These are phyloP conservation scores for Diplodia sapinea DNA, from an alignment of 2,329 filamentous ascomycete species.

Conservation along the genomic window DNA sequence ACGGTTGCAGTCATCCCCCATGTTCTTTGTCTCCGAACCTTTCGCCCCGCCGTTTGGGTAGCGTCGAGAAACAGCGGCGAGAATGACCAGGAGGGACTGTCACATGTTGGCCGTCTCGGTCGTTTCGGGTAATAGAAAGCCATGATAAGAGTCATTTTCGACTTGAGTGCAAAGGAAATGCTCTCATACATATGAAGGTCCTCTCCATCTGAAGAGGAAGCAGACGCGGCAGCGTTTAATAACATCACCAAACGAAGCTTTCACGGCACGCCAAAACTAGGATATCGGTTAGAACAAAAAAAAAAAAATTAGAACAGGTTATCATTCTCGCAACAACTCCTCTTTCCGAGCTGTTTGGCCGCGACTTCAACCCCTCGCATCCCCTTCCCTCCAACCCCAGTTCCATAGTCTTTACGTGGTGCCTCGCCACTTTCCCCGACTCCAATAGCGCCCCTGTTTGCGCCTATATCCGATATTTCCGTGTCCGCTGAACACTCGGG, in stretches of 20 bases:
- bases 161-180: too few relatives aligned
- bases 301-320: background rate
- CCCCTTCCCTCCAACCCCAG: background rate
- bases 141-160: too few relatives aligned
- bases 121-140: background rate
- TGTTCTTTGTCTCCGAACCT: background rate
- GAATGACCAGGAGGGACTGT: background rate
- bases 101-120: background rate
- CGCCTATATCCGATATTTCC: background rate
- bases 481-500: background rate
- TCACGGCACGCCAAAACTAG: too few relatives aligned
- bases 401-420: background rate
- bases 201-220: too few relatives aligned
- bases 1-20: background rate
- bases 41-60: background rate
- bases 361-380: background rate
- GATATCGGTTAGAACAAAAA: too few relatives aligned
- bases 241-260: too few relatives aligned
- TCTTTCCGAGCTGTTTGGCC: background rate
- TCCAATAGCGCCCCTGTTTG: background rate
- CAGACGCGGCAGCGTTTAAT: too few relatives aligned
- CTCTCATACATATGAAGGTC: too few relatives aligned
- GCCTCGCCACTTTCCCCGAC: background rate
- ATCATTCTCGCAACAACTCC: background rate
- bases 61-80: too few relatives aligned